Base-by-base conservation (phyloP, 2,329 filamentous ascomycete genomes). In the Ophiostoma perfectum region DNA sequence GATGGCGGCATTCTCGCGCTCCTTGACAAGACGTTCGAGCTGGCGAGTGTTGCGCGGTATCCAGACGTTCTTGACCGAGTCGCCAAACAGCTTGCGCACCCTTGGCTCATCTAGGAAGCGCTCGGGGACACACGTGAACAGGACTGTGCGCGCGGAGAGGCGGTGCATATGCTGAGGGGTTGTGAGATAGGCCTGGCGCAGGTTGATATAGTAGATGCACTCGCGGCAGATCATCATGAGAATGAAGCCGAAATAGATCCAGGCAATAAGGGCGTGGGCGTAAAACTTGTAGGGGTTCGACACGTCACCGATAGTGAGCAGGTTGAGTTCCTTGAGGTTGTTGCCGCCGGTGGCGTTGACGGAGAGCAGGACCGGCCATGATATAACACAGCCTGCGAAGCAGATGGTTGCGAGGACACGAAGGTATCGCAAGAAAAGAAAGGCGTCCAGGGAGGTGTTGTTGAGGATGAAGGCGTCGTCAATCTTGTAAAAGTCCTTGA, bases 121-220 rank as follows among this genome's bases (percentile, higher is more conserved):
- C 47, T 86, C 80, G 0, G 94, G 93, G 0, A 97, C 92, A 1
- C 90, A 90, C 0, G 93, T 90, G 78, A 97, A 96, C n/a, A 99
- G 85, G 6, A 98, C 93, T 0, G 93, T 97, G 41, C 93, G 87
- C 0, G 93, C 93, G 0, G 94, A 97, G 58, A 98, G 87, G 18
- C 93, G 90, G 73, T 88, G 90, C 41, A 92, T 86, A 75, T 96
- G 94, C 66, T 90, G 82, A 0, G 91, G 92, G 2, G 92, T 91
- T 68, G 96, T 83, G n/a, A 93, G 86, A 80, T 96, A 98, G 0
- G 94, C 94, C 79, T 98, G 95, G 72, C 94, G 91, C 66, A 98
- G 80, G 74, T 96, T 96, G 80, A 97, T 91, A 78, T 93, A 96
- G 84, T 90, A 98, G 74, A 99, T 89, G 75, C 89, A 89, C 78